Evolutionary conservation across 2,329 filamentous ascomycete species (phyloP), one percentile per base, ranked within the genome.

Genomic region (Colletotrichum tropicale): DNA sequence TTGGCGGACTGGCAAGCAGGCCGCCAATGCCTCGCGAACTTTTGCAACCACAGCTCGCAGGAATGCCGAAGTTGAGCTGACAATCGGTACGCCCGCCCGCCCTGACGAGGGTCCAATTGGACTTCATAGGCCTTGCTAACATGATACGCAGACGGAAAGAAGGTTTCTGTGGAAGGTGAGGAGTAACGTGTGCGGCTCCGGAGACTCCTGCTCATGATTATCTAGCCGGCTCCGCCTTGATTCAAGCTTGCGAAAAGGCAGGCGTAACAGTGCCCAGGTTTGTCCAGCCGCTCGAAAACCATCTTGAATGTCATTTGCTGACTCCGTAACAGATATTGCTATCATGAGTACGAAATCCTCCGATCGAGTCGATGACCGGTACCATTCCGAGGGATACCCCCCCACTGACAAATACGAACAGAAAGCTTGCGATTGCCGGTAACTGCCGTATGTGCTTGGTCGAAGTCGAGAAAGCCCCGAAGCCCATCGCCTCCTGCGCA

Each of bases 391-490:
- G 72, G 72, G 52, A 69, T 78, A 79, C 74, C 70, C 69, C 28
- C 43, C 67, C 64, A 80, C 88, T 90, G 82, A 90, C 84, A 83
- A 84, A 81, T 72, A 80, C 80, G 34, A 75, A 74, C 71, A 96
- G 95, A 85, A 98, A 99, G 89, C 91, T 99, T 81, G 96, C 98
- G 94, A 98, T 99, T 90, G 97, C 97, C 83, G 97, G 97, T 87
- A 99, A 98, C 88, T 99, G 97, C 87, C 96, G 97, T 89, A 99
- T 99, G 97, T 99, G 97, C 88, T 89, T 99, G 83, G 97, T 99
- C 83, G 97, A 99, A 89, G 97, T 99, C 80, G 97, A 98, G 89
- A 93, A 93, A 87, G 95, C 95, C 76, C 97, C 97, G 75, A 99
- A 99, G 88, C 97, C 97, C 76, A 96, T 98, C 73, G 97, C 97